Percentiles rank a stretch among this genome's conserved stretches.
phyloP scores from a whole-genome alignment of 371 early-diverging fungal genomes.

The Apophysomyces variabilis region DNA sequence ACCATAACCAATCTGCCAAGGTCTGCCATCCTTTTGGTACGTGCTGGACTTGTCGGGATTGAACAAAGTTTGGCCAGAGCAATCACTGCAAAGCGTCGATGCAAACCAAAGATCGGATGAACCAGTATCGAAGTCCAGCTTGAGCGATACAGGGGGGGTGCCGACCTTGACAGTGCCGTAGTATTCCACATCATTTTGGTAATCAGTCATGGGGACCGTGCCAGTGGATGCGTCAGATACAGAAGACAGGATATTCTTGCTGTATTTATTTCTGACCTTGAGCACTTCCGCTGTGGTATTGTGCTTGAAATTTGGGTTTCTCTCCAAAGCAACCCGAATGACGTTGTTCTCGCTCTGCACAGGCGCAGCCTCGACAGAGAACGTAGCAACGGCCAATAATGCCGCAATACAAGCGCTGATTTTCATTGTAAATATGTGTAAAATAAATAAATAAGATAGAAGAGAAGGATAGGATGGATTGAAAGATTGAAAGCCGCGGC shows the following conservation, averaged over 20 bases:
- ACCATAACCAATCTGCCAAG: conserved; percentile 57
- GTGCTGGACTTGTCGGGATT: conserved; percentile 50
- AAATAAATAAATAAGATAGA: not conserved
- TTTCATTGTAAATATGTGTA: not conserved
- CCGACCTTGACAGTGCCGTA: conserved; percentile 63
- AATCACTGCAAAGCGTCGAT: conserved; percentile 40
- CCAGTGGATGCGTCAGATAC: conserved; percentile 5
- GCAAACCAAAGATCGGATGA: conserved; percentile 71
- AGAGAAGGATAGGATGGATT: not conserved
- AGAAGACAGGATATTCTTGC: conserved; percentile 8
- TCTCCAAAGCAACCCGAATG: conserved; percentile 17
- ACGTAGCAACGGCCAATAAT: conserved; percentile 6
- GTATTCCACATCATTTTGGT: conserved; percentile 44
- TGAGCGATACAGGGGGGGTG: conserved; percentile 67
- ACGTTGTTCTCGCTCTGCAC: not conserved
- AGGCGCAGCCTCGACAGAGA: conserved; percentile 11
- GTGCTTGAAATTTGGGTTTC: conserved; percentile 20
- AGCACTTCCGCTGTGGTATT: conserved; percentile 21
- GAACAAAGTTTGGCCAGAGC: conserved; percentile 41
- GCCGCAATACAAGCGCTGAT: conserved; percentile 4
- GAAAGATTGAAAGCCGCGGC: too few relatives aligned
- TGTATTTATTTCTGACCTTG: conserved; percentile 25
- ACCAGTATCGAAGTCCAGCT: conserved; percentile 76
- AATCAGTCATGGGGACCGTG: conserved; percentile 25
- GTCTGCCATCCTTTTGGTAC: conserved; percentile 42